Evolutionary conservation across 2,329 filamentous ascomycete genomes (phyloP).

Genomic region (Fusarium euwallaceae): DNA sequence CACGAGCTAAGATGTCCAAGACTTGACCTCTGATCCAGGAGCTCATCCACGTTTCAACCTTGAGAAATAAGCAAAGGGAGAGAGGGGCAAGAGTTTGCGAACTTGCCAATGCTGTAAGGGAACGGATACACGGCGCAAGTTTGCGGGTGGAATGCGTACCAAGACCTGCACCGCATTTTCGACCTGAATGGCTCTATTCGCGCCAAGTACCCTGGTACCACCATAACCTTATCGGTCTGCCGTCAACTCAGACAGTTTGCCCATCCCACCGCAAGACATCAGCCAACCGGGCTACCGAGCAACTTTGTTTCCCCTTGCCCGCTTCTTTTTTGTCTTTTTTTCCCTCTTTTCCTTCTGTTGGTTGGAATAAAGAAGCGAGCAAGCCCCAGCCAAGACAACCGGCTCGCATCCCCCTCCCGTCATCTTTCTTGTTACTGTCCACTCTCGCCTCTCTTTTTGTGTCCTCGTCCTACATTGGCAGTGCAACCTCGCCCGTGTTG

Average conservation of each 20-base stretch:
- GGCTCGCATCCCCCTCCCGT: slow-evolving; percentile 11
- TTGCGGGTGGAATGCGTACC: slow-evolving; percentile 10
- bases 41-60: slow-evolving; percentile 2
- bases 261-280: slow-evolving; percentile 15
- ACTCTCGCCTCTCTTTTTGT: slow-evolving; percentile 29
- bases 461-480: slow-evolving; percentile 35
- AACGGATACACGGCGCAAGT: neutral
- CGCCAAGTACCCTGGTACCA: slow-evolving; percentile 18
- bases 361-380: slow-evolving; percentile 36
- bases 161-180: slow-evolving; percentile 3
- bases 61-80: neutral
- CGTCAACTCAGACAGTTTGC: slow-evolving; percentile 15
- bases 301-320: slow-evolving; percentile 13
- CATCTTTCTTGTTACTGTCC: slow-evolving; percentile 16
- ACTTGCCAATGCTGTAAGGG: neutral
- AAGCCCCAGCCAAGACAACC: slow-evolving; percentile 24
- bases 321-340: slow-evolving; percentile 1
- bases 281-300: slow-evolving; percentile 28
- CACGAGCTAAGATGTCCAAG: neutral
- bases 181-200: neutral
- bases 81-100: neutral
- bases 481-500: slow-evolving; percentile 34
- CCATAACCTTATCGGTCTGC: slow-evolving; percentile 34
- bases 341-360: slow-evolving; percentile 2
- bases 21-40: neutral